These are phyloP conservation scores for Rickenella mellea DNA, from an alignment of 768 basidiomycete species.

Conservation along the genomic window DNA sequence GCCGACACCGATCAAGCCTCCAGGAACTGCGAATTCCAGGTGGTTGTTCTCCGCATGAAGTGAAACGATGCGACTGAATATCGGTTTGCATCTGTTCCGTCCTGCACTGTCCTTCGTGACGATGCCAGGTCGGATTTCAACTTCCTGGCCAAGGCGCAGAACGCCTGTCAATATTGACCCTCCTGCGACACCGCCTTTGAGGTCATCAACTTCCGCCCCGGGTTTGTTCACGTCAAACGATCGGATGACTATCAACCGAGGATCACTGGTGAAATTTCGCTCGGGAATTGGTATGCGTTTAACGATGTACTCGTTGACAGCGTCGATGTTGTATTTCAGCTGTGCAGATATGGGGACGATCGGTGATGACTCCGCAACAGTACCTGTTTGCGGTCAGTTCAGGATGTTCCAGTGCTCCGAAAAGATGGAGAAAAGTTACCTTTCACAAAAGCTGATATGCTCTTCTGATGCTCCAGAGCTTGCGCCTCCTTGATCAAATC, in stretches of 20 bases:
- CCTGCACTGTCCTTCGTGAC: conserved; percentile 92
- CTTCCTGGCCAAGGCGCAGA: conserved; percentile 81
- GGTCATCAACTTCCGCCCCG: conserved; percentile 90
- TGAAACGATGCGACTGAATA: conserved; percentile 85
- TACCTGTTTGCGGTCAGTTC: conserved; percentile 45
- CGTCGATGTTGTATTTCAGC: conserved; percentile 98
- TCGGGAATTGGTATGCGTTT: conserved; percentile 91
- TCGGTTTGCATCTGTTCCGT: conserved; percentile 85
- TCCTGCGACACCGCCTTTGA: conserved; percentile 97
- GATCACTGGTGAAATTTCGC: conserved; percentile 87
- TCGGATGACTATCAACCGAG: conserved; percentile 94
- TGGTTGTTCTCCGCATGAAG: conserved; percentile 94
- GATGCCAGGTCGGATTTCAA: conserved; percentile 95
- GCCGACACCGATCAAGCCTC: conserved; percentile 96
- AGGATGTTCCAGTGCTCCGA: not conserved
- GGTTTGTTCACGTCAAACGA: conserved; percentile 99
- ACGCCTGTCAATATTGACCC: conserved; percentile 93
- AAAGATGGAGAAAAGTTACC: conserved; percentile 32
- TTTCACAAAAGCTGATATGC: conserved; percentile 92
- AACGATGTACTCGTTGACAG: conserved; percentile 97
- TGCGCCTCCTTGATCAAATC: conserved; percentile 94
- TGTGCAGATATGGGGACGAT: conserved; percentile 99
- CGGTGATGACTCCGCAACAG: conserved; percentile 93
- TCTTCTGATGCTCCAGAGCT: conserved; percentile 93
- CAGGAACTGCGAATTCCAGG: conserved; percentile 90